These are phyloP conservation scores for Lachnellula willkommii DNA, from an alignment of 2,329 filamentous ascomycete genomes.

Conservation along the genomic window DNA sequence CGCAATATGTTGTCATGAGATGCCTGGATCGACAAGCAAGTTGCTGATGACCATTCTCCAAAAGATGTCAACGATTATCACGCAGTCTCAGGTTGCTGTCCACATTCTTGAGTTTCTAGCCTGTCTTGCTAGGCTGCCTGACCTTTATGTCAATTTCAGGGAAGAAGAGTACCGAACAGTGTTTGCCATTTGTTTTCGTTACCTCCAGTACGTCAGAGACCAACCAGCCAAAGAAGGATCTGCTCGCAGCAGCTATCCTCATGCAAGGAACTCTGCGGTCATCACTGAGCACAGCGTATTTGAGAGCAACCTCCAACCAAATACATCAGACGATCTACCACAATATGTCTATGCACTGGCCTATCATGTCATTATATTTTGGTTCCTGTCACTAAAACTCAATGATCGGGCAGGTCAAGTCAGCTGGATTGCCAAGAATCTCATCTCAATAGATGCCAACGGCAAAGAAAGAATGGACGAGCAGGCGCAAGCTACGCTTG, in stretches of 20 bases:
- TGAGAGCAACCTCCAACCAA: conserved; percentile 35
- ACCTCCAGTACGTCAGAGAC: conserved; percentile 82
- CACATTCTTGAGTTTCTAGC: conserved; percentile 97
- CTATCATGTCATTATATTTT: conserved; percentile 93
- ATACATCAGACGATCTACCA: conserved; percentile 67
- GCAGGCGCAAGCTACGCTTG: conserved; percentile 86
- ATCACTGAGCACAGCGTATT: conserved; percentile 38
- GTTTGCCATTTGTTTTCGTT: conserved; percentile 92
- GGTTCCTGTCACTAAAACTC: conserved; percentile 87
- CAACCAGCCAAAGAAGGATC: conserved; percentile 37
- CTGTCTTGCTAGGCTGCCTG: conserved; percentile 75
- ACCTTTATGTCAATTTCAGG: conserved; percentile 81
- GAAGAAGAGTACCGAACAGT: conserved; percentile 91
- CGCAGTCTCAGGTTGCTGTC: conserved; percentile 82
- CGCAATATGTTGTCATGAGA: conserved; percentile 90
- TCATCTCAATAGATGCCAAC: conserved; percentile 70
- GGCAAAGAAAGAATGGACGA: conserved; percentile 78
- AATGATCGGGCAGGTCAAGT: conserved; percentile 79
- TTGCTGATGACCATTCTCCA: conserved; percentile 79
- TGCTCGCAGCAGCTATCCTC: conserved; percentile 34
- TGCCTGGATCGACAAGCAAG: conserved; percentile 81
- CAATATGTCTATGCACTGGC: conserved; percentile 92
- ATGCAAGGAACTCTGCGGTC: conserved; percentile 25
- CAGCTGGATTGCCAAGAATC: conserved; percentile 81
- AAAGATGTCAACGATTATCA: conserved; percentile 94